A percentile compares a stretch with the other conserved stretches of the same genome.
Conservation (phyloP, 305 asterid genomes). For the Striga hermonthica region DNA sequence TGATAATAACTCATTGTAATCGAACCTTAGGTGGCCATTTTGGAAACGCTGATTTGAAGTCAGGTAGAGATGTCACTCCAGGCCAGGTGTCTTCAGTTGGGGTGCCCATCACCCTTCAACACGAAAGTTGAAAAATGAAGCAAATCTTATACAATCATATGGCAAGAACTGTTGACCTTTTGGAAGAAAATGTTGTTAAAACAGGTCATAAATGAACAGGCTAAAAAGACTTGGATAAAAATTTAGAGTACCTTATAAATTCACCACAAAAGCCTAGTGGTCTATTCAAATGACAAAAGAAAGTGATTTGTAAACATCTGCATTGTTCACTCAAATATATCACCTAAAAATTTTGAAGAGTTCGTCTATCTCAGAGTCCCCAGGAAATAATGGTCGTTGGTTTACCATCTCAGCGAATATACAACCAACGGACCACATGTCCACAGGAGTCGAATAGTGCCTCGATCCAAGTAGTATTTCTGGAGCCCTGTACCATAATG, state of each 20-base stretch:
- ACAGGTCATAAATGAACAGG: slow-evolving; percentile 6
- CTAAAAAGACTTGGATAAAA: slow-evolving; percentile 11
- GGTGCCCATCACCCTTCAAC: slow-evolving; percentile 72
- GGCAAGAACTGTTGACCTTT: slow-evolving; percentile 8
- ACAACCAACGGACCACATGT: slow-evolving; percentile 89
- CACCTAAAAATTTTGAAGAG: slow-evolving; percentile 81
- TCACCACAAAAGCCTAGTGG: slow-evolving; percentile 1
- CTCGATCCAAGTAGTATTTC: slow-evolving; percentile 85
- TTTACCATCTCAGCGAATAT: slow-evolving; percentile 91
- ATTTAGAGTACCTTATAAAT: background rate
- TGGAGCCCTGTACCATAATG: slow-evolving; percentile 92
- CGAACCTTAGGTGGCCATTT: slow-evolving; percentile 72
- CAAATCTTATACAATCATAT: background rate
- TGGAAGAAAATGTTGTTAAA: slow-evolving; percentile 16
- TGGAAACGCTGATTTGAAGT: slow-evolving; percentile 74
- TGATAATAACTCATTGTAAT: background rate
- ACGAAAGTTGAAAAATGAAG: slow-evolving; percentile 10
- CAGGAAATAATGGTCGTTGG: slow-evolving; percentile 70
- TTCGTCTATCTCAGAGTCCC: slow-evolving; percentile 88
- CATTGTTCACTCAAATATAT: slow-evolving; percentile 20
- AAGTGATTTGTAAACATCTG: background rate
- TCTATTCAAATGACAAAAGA: slow-evolving; percentile 15
- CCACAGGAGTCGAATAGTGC: slow-evolving; percentile 85
- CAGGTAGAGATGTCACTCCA: slow-evolving; percentile 83
- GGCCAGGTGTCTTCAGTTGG: slow-evolving; percentile 82